A percentile compares a stretch with the other conserved stretches of the same genome.
phyloP scores from a whole-genome alignment of 768 basidiomycete genomes.

The Lactarius pseudohatsudake region DNA sequence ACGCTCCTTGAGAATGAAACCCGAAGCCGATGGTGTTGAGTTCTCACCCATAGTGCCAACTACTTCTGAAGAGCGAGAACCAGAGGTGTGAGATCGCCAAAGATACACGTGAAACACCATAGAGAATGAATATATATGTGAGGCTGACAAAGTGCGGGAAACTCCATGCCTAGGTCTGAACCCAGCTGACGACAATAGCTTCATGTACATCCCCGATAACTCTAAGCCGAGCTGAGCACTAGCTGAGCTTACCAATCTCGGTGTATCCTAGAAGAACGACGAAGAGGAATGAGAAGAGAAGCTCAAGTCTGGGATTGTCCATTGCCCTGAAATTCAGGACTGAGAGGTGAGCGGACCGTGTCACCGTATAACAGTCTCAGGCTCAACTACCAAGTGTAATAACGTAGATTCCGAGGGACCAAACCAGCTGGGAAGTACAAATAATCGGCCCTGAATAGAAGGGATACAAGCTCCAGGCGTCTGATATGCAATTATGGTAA shows the following conservation, averaged over 20 bases:
- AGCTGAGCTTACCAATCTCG: background rate
- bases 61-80: background rate
- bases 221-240: no score
- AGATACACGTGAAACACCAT: background rate
- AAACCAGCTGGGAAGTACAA: slow-evolving; percentile 11
- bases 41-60: slow-evolving; percentile 5
- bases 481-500: slow-evolving; percentile 1
- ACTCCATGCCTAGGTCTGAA: background rate
- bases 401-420: slow-evolving; percentile 4
- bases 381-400: background rate
- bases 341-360: background rate
- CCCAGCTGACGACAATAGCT: no score
- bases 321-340: background rate
- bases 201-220: background rate
- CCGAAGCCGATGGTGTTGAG: slow-evolving; percentile 2
- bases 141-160: slow-evolving; percentile 20
- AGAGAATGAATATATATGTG: slow-evolving; percentile 8
- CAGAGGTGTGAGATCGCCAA: background rate
- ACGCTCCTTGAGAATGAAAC: background rate
- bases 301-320: background rate
- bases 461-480: slow-evolving; percentile 3
- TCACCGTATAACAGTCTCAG: background rate
- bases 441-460: background rate
- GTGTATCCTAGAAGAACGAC: background rate
- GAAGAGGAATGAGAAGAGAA: background rate